Evolutionary conservation across 805 yeast genomes (phyloP), one percentile per base, ranked within the genome.

Genomic region (Candida saitoana): DNA sequence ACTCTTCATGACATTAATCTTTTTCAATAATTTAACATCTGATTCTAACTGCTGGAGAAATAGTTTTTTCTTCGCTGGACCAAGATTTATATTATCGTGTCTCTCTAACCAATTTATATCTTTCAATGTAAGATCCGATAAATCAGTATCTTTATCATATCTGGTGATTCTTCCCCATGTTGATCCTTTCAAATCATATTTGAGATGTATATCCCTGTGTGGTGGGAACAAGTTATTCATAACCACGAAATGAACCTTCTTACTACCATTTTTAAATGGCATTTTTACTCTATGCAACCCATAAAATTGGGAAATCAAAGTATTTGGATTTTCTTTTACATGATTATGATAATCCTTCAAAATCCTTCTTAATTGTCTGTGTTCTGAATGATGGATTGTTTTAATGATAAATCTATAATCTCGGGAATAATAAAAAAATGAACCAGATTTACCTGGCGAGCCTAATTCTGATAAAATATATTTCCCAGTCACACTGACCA

Each of bases 181-280:
- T 0, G 96, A 88, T 1, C 99, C 99, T 59, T 93, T 93, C 59
- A 93, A 74, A 59, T 93, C 99, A 62, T 79, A 93, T 33, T 89
- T 86, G 33, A 76, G 67, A 59, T 89, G 95, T 42, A 91, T 82
- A 48, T 86, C 93, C 38, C 89, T 73, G 55, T 87, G 87, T 5
- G 97, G 95, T 0, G 99, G 98, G 65, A 95, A 93, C 38, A 93
- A 73, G 57, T 93, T 93, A 69, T 93, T 93, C 99, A 93, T 93
- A 25, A 93, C 96, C 41, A 93, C 73, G 52, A 93, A 91, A 63
- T 93, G 95, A 31, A 93, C 87, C 58, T 87, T 90, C 41, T 89
- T 74, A 32, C 66, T 63, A 33, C 75, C 77, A 39, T 68, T 65
- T 6, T 76, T 73, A 35, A 82, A 74, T 6, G 96, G 96, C 79